Base-by-base conservation (phyloP, 768 basidiomycete species). In the Mycena latifolia region DNA sequence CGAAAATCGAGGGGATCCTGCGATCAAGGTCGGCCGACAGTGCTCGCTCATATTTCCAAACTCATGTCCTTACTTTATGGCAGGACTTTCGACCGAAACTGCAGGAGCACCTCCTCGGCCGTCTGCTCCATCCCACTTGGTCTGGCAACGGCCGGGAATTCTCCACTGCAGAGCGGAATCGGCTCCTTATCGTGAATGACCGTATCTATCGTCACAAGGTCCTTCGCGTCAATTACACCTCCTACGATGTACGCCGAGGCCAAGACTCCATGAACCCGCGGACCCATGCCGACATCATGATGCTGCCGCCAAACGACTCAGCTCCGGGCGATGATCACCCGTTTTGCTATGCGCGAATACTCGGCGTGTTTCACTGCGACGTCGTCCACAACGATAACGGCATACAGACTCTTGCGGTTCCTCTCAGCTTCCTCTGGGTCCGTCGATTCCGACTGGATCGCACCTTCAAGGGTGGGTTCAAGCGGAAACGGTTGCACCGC, bases 341-440 rank as follows among this genome's bases (percentile, higher is more conserved):
- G 0, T 72, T 73, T 55, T 66, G 71, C 73, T 82, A 82, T 69
- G 68, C 74, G 15, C 3, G 75, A n/a, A 48, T 77, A 20, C 65
- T 80, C 46, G 57, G 76, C 1, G 55, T 82, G 11, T 76, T 72
- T 50, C 79, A 80, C 61, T 74, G 52, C 48, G 52, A 67, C 25
- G 75, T 77, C 2, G 61, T 65, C 25, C 67, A 74, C 35, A 54
- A 51, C 33, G 68, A 69, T 4, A 35, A 65, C 3, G 55, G 64
- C 15, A 62, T 55, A 10, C 25, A 43, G 22, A 25, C 17, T 0
- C 11, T 22, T 0, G 55, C 73, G 5, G 52, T 69, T 9, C 63
- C 61, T 0, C 78, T 85, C 70, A 75, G 82, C 2, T 78, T 86
- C 20, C 64, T 86, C 2, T 85, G 80, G 72, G 80, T 86, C 0